Evolutionary conservation across 1,139 yeast species (phyloP).

Genomic region (Debaryomycetaceae sp.): DNA sequence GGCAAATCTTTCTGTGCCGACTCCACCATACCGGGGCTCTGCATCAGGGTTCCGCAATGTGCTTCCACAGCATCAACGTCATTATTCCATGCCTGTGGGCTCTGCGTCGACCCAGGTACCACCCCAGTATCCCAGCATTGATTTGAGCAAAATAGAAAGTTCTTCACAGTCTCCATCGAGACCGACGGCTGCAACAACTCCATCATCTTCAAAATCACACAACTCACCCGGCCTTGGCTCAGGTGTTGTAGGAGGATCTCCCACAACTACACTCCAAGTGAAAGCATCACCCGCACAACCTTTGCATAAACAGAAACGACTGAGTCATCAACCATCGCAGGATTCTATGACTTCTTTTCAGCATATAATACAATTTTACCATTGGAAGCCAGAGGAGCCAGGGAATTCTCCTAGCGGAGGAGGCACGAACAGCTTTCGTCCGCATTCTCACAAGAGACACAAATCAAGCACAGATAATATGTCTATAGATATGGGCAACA

Average conservation of each 20-base stretch:
- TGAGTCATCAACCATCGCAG: conserved; percentile 39
- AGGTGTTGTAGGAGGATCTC: conserved; percentile 19
- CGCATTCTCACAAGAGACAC: conserved; percentile 17
- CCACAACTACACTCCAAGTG: conserved; percentile 41
- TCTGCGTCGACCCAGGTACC: conserved; percentile 7
- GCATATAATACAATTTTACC: conserved; percentile 51
- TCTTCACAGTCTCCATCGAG: conserved; percentile 3
- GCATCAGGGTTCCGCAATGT: conserved; percentile 14
- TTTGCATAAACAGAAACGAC: conserved; percentile 32
- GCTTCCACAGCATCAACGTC: conserved; percentile 36
- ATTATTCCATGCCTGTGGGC: conserved; percentile 42
- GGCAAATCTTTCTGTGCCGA: conserved; percentile 46
- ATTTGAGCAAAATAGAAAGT: conserved; percentile 9
- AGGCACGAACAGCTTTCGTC: conserved; percentile 2
- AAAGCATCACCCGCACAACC: conserved; percentile 47
- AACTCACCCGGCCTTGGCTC: conserved; percentile 7
- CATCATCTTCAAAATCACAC: neutral
- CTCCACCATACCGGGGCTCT: conserved; percentile 24
- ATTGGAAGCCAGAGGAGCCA: conserved; percentile 47
- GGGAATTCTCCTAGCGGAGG: conserved; percentile 9
- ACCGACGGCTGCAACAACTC: neutral
- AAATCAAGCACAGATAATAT: conserved; percentile 15
- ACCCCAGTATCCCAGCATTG: conserved; percentile 8
- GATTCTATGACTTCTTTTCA: conserved; percentile 52
- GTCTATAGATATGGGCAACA: conserved; percentile 6